phyloP scores from a whole-genome alignment of 371 early-diverging fungal species.

The Choanephora cucurbitarum region DNA sequence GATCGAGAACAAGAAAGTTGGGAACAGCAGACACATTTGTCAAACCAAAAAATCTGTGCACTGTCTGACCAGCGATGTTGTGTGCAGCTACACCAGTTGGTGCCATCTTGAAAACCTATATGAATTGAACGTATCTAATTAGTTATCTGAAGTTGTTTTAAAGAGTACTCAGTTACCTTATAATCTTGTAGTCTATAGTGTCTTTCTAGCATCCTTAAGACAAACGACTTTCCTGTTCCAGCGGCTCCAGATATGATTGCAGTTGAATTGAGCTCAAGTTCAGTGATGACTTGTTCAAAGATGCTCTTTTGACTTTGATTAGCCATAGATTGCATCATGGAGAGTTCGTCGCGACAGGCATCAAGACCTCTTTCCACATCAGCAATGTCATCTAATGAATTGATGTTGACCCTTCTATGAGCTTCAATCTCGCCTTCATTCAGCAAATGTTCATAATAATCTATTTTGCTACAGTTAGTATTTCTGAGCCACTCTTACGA shows the following conservation, averaged over 20 bases:
- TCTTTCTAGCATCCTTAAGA: background rate
- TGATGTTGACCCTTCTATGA: background rate
- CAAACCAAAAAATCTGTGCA: background rate
- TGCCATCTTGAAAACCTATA: background rate
- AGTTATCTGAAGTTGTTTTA: too few relatives aligned
- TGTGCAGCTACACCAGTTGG: constrained; percentile 1
- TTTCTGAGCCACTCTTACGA: background rate
- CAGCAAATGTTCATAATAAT: background rate
- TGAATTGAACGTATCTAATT: too few relatives aligned
- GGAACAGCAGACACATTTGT: background rate
- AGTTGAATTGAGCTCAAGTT: background rate
- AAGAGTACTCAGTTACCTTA: background rate
- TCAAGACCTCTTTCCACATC: background rate
- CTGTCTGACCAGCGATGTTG: background rate
- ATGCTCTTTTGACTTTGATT: background rate
- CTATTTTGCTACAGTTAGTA: background rate
- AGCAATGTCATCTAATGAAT: background rate
- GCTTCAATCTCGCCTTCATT: background rate
- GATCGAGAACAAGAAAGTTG: background rate
- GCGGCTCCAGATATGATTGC: background rate
- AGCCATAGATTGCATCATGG: background rate
- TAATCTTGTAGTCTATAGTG: background rate
- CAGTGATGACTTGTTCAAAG: background rate
- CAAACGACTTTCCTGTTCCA: background rate
- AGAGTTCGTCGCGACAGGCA: background rate